Conservation (phyloP, 2,329 filamentous ascomycete genomes). For the Botrytis byssoidea region DNA sequence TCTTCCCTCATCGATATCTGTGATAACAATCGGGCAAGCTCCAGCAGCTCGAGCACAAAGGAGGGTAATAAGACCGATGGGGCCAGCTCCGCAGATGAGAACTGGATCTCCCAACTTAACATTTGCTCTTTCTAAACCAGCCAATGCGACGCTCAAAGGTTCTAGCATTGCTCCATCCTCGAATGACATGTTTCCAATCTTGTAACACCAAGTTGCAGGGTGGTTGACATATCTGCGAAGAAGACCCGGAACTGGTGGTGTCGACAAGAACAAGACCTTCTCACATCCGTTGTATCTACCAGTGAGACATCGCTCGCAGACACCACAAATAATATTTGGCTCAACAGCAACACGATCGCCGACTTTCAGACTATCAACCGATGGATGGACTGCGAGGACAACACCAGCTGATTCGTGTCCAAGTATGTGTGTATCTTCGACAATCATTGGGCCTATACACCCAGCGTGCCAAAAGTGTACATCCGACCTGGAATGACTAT, state of each 20-base stretch:
- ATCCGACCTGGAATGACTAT: constrained; percentile 63
- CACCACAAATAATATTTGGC: constrained; percentile 88
- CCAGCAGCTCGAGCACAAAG: constrained; percentile 83
- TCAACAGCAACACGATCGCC: constrained; percentile 93
- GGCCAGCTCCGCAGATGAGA: constrained; percentile 87
- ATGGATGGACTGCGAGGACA: constrained; percentile 76
- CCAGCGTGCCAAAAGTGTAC: constrained; percentile 97
- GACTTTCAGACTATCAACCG: constrained; percentile 72
- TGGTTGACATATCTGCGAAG: constrained; percentile 93
- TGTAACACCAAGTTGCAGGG: constrained; percentile 92
- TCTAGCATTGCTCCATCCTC: constrained; percentile 91
- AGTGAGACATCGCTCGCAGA: constrained; percentile 86
- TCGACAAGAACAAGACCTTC: constrained; percentile 80
- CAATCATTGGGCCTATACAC: constrained; percentile 94
- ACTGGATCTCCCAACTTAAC: constrained; percentile 83
- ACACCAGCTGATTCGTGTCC: constrained; percentile 91
- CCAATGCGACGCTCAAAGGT: constrained; percentile 84
- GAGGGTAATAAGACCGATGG: constrained; percentile 87
- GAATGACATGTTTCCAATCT: constrained; percentile 87
- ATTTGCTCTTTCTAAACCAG: constrained; percentile 79
- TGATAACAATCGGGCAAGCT: constrained; percentile 87
- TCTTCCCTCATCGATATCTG: constrained; percentile 86
- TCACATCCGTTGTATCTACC: constrained; percentile 96
- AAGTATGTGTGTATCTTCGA: constrained; percentile 82
- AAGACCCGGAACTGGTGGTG: constrained; percentile 83